phyloP scores from a whole-genome alignment of 2,329 filamentous ascomycete species.

The Ilyonectria robusta region DNA sequence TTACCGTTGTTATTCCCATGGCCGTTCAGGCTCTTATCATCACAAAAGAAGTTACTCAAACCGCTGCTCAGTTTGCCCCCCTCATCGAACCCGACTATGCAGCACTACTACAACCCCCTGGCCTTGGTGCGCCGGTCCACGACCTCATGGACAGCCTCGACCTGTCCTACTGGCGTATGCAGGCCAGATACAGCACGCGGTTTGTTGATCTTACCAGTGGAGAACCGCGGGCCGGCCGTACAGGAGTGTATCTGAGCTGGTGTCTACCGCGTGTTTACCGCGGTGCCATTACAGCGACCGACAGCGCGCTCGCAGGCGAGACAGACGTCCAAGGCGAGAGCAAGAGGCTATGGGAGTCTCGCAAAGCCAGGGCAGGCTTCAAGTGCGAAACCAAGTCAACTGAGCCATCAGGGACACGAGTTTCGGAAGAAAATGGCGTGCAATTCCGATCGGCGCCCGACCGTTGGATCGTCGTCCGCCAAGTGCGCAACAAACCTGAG shows the following conservation, averaged over 20 bases:
- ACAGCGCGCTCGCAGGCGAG: not conserved
- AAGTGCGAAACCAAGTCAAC: not conserved
- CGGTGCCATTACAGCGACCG: not conserved
- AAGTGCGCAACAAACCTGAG: not conserved
- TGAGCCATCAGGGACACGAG: not conserved
- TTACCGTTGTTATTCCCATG: not conserved
- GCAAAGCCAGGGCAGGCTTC: not conserved
- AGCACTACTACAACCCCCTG: not conserved
- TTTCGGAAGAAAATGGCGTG: not conserved
- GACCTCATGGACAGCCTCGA: not conserved
- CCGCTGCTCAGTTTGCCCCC: not conserved
- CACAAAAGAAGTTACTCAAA: not conserved
- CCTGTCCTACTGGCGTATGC: not conserved
- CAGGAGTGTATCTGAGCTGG: not conserved
- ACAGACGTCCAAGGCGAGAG: not conserved
- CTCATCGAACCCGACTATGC: not conserved
- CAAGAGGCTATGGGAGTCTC: not conserved
- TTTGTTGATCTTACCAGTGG: not conserved
- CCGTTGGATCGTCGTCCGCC: not conserved
- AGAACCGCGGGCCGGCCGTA: not conserved
- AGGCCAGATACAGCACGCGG: not conserved
- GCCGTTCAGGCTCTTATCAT: not conserved
- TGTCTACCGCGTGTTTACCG: not conserved
- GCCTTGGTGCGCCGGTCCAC: not conserved
- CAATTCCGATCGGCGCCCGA: not conserved